Percentiles rank a stretch among this genome's conserved stretches.
These are phyloP conservation scores for Lavandula angustifolia DNA, from an alignment of 257 asterid species.

Conservation along the genomic window DNA sequence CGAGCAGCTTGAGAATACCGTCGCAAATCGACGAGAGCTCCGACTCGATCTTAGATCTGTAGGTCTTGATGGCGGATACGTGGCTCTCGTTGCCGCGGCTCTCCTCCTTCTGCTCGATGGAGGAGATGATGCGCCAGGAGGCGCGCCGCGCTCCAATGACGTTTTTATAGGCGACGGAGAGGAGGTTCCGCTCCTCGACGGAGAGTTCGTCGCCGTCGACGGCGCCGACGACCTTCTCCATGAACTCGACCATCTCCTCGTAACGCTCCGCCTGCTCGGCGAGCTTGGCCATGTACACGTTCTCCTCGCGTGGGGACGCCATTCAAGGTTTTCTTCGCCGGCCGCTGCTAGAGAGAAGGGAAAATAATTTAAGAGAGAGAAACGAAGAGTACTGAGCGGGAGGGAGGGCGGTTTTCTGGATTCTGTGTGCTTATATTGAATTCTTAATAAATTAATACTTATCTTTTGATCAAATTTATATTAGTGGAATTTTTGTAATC, in stretches of 20 bases:
- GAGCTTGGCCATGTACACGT: slow-evolving; percentile 84
- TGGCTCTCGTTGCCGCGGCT: slow-evolving; percentile 60
- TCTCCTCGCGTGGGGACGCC: slow-evolving; percentile 84
- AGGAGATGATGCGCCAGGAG: slow-evolving; percentile 56
- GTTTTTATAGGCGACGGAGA: slow-evolving; percentile 58
- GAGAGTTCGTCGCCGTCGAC: slow-evolving; percentile 60
- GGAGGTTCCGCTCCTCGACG: slow-evolving; percentile 61
- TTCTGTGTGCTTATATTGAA: slow-evolving; percentile 26
- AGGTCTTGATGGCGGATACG: slow-evolving; percentile 49
- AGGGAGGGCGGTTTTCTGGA: slow-evolving; percentile 25
- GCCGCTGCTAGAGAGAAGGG: slow-evolving; percentile 27
- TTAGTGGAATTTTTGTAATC: too few species aligned
- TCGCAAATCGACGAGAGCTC: slow-evolving; percentile 50
- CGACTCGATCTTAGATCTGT: slow-evolving; percentile 60
- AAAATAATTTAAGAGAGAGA: neutral
- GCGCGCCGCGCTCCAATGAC: slow-evolving; percentile 62
- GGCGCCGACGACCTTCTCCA: slow-evolving; percentile 82
- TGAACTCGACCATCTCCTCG: slow-evolving; percentile 93
- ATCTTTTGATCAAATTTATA: neutral
- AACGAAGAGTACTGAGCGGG: neutral
- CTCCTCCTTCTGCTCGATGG: slow-evolving; percentile 63
- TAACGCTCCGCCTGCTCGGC: slow-evolving; percentile 95
- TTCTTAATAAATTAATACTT: neutral
- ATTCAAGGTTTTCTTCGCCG: slow-evolving; percentile 35
- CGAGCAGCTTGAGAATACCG: slow-evolving; percentile 54